Base-by-base conservation (phyloP, 352 stramenopile genomes). In the Lagenidium sp. region DNA sequence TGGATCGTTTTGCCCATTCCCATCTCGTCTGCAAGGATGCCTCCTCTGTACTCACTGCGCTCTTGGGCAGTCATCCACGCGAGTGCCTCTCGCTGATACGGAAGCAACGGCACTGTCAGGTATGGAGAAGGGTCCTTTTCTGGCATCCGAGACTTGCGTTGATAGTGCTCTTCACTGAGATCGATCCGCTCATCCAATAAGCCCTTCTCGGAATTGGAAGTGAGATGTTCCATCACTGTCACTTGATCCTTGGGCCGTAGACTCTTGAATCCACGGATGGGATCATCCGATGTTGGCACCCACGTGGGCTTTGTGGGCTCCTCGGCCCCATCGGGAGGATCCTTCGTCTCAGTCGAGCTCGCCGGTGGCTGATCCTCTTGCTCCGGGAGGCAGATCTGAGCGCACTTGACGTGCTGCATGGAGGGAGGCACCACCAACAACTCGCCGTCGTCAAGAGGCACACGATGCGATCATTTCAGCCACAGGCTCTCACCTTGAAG, bases 1-100 rank as follows among this genome's bases (percentile, higher is more conserved):
- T 99, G 95, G 34, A 99, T 78, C 0, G 95, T 99, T 57, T 99
- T 98, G 8, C 96, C 87, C 85, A 96, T 96, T 13, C 89, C 94
- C 96, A 99, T 99, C 69, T 99, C 95, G 49, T 99, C 97, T 0
- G 95, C 96, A 5, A 99, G 55, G 36, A 99, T 97, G 2, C 96
- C 96, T 21, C 96, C 96, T 39, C 80, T 70, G 45, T 97, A 87
- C 4, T 63, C 58, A 32, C 77, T 79, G 23, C 83, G 44, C 60
- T 99, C 96, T 68, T 99, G 95, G 2, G 50, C 60, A 16, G 68
- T 78, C 81, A 91, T 91, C 97, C 97, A 99, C 32, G 74, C 93
- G 11, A 98, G 71, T 1, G 95, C 96, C 73, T 99, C 96, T 25
- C 94, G 68, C 64, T 99, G 96, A 63, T 99, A 99, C n/a, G 96